phyloP scores from a whole-genome alignment of 768 basidiomycete species.

The Asterophora lycoperdoides region DNA sequence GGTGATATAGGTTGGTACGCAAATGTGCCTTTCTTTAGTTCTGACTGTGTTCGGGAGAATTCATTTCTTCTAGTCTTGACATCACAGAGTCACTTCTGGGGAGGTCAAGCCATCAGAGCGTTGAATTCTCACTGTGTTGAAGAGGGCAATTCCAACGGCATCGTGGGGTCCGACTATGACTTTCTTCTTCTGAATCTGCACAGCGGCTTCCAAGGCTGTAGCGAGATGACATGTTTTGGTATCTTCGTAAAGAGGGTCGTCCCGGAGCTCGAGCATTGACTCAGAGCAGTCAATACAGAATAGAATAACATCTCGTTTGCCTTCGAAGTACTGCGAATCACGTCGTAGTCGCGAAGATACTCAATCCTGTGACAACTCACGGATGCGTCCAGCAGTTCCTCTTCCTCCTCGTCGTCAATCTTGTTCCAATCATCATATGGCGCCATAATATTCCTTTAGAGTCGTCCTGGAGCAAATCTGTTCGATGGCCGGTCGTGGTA shows the following conservation, averaged over 20 bases:
- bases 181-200: conserved; percentile 87
- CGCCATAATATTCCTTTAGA: conserved; percentile 34
- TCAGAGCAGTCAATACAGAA: conserved; percentile 94
- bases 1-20: conserved; percentile 74
- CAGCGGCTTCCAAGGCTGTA: conserved; percentile 74
- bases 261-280: conserved; percentile 76
- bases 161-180: conserved; percentile 87
- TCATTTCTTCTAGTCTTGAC: conserved; percentile 40
- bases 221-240: conserved; percentile 72
- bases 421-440: conserved; percentile 80
- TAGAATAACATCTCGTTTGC: conserved; percentile 82
- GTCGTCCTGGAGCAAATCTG: not conserved
- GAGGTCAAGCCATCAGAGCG: not conserved
- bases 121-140: conserved; percentile 72
- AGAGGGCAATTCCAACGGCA: conserved; percentile 84
- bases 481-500: too few species aligned
- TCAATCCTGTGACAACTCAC: conserved; percentile 31
- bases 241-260: conserved; percentile 62
- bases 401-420: conserved; percentile 77
- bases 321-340: conserved; percentile 55
- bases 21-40: conserved; percentile 66
- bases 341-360: not conserved
- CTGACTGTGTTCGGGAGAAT: conserved; percentile 31
- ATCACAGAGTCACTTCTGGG: conserved; percentile 1
- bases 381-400: conserved; percentile 70